Evolutionary conservation across 179 eudicot species (phyloP), one percentile per base, ranked within the genome.

Genomic region (Nepenthes alata): DNA sequence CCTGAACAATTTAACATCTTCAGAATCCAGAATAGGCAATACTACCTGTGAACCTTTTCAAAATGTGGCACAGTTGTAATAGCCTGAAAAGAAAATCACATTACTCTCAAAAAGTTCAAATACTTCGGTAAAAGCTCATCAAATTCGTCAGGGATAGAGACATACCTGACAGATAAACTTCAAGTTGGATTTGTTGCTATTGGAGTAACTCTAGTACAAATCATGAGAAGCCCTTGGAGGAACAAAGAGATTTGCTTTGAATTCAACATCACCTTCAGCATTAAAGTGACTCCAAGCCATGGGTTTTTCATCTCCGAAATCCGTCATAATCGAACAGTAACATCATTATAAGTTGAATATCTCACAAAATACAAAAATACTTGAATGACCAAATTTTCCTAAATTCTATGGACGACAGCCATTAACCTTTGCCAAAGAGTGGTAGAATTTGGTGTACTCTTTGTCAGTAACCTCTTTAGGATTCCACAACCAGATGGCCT

Each of bases 241-340:
- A 57, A 93, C 94, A 76, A 75, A 93, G 35, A 93, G 75, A 55
- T 89, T 88, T 60, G 97, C 93, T 80, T 89, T 93, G 80, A 93
- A 93, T 78, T 93, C 98, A 44, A 93, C 98, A 82, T 93, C 98
- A 62, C 97, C 98, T 83, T 93, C 98, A 61, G 98, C 98, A 35
- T 44, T 85, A 47, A 93, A 93, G 75, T 93, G 98, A 77, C 97
- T 93, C 98, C 98, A 89, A 16, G 94, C 65, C 64, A 93, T 55
- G 13, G 98, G 97, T 75, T 93, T 93, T 60, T 89, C 98, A 4
- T 89, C 97, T 57, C 85, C 61, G 54, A 93, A 87, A 70, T 89
- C 97, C 98, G 89, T 60, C 53, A 69, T 15, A 12, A 67, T 11
- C 67, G 62, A 9, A 16, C 16, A 52, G 55, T 11, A 52, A 52